Evolutionary conservation across 805 yeast genomes (phyloP).

Genomic region (Teunomyces lycoperdinae): DNA sequence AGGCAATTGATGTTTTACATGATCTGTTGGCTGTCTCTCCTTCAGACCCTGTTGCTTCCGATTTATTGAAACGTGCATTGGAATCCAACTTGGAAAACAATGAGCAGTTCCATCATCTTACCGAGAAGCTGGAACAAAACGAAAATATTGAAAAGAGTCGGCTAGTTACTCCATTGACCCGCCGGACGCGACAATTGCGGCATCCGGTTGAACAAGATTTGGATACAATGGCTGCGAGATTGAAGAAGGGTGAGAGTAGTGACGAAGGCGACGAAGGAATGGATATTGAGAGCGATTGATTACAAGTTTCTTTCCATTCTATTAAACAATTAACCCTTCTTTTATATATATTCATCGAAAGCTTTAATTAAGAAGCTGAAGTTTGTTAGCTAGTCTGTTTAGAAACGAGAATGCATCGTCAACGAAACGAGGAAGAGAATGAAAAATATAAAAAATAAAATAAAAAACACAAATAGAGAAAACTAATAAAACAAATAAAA

Average conservation of each 20-base stretch:
- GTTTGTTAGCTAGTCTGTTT: too few relatives aligned
- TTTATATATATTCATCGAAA: too few relatives aligned
- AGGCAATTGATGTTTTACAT: conserved; percentile 76
- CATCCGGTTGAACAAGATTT: background rate
- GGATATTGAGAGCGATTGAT: conserved; percentile 60
- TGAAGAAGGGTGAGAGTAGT: conserved; percentile 1
- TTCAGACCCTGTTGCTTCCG: conserved; percentile 80
- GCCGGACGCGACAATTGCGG: conserved; percentile 10
- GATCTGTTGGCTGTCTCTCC: conserved; percentile 77
- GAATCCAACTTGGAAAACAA: conserved; percentile 48
- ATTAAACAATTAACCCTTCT: too few relatives aligned
- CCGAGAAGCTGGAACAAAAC: background rate
- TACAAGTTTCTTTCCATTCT: background rate
- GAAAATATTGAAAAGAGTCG: too few relatives aligned
- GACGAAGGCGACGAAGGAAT: conserved; percentile 30
- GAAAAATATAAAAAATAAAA: too few relatives aligned
- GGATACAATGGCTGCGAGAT: background rate
- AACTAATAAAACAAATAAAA: too few relatives aligned
- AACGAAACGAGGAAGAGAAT: too few relatives aligned
- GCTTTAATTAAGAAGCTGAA: too few relatives aligned
- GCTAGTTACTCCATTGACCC: conserved; percentile 20
- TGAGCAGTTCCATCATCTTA: conserved; percentile 16
- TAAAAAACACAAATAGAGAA: too few relatives aligned
- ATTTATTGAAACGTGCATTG: conserved; percentile 74
- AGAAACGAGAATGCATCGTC: too few relatives aligned